phyloP scores from a whole-genome alignment of 2,329 filamentous ascomycete species.

The Ramularia collo-cygni region DNA sequence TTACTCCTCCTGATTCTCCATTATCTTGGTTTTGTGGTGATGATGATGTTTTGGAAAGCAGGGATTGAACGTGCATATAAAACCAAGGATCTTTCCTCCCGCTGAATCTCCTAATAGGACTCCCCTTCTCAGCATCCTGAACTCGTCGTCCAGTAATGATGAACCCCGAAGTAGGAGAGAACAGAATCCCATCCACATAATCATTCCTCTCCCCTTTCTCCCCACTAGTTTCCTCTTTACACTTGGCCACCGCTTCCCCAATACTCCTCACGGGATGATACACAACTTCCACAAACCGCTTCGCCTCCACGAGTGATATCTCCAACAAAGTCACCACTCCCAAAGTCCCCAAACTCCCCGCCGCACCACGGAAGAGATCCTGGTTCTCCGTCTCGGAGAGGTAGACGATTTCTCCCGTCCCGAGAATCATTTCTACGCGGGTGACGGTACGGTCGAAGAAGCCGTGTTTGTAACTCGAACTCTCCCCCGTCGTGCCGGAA shows the following conservation, averaged over 20 bases:
- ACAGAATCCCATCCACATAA: conserved; percentile 55
- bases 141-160: conserved; percentile 2
- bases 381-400: conserved; percentile 41
- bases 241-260: conserved; percentile 34
- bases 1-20: no score
- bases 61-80: conserved; percentile 52
- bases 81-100: conserved; percentile 61
- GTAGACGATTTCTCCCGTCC: conserved; percentile 42
- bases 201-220: conserved; percentile 37
- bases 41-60: no score
- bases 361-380: conserved; percentile 59
- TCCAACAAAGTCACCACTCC: conserved; percentile 56
- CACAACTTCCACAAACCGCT: conserved; percentile 42
- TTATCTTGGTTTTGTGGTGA: no score
- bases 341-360: conserved; percentile 58
- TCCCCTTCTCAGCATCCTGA: background rate
- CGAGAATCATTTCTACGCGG: conserved; percentile 56
- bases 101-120: conserved; percentile 42
- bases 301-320: conserved; percentile 40
- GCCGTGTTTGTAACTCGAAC: conserved; percentile 57
- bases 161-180: conserved; percentile 20
- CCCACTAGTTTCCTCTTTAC: conserved; percentile 30
- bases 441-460: conserved; percentile 58
- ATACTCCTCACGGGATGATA: conserved; percentile 38
- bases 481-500: conserved; percentile 59